A percentile compares a stretch with the other conserved stretches of the same genome.
Conservation (phyloP, 2,329 filamentous ascomycete species). For the Colletotrichum sansevieriae region DNA sequence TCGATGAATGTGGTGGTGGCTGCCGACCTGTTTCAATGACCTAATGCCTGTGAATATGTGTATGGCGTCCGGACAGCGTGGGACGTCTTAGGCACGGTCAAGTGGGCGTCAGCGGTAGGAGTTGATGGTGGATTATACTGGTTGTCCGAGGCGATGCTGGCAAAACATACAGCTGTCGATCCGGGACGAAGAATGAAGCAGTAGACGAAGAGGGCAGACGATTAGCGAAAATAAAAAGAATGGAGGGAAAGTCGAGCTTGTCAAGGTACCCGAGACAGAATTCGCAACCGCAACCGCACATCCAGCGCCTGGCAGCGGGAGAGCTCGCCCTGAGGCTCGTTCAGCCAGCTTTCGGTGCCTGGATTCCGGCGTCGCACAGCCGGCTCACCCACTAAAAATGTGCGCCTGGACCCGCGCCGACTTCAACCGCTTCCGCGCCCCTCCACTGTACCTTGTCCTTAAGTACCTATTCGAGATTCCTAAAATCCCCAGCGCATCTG, state of each 20-base stretch:
- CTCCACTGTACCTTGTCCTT: neutral
- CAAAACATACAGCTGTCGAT: neutral
- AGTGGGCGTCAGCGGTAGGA: slow-evolving; percentile 11
- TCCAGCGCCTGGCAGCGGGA: neutral
- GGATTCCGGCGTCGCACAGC: neutral
- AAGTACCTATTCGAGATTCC: slow-evolving; percentile 4
- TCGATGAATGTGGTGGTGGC: slow-evolving; percentile 32
- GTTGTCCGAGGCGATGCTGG: slow-evolving; percentile 2
- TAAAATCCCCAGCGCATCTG: neutral
- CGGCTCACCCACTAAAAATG: slow-evolving; percentile 2
- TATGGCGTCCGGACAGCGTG: slow-evolving; percentile 8
- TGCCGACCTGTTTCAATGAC: slow-evolving; percentile 32
- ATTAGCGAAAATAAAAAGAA: slow-evolving; percentile 4
- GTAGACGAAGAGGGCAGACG: neutral
- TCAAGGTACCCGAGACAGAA: slow-evolving; percentile 38
- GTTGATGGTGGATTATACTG: neutral
- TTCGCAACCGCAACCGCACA: slow-evolving; percentile 17
- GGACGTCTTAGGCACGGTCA: slow-evolving; percentile 5
- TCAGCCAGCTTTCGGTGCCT: slow-evolving; percentile 2
- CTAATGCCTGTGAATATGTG: slow-evolving; percentile 32
- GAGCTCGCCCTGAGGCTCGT: neutral
- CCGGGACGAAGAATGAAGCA: neutral
- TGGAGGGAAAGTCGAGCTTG: slow-evolving; percentile 9
- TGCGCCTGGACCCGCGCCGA: slow-evolving; percentile 8
- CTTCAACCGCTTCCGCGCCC: slow-evolving; percentile 16